Evolutionary conservation across 164 flowering plant genomes (phyloP).

Genomic region (Macadamia integrifolia): DNA sequence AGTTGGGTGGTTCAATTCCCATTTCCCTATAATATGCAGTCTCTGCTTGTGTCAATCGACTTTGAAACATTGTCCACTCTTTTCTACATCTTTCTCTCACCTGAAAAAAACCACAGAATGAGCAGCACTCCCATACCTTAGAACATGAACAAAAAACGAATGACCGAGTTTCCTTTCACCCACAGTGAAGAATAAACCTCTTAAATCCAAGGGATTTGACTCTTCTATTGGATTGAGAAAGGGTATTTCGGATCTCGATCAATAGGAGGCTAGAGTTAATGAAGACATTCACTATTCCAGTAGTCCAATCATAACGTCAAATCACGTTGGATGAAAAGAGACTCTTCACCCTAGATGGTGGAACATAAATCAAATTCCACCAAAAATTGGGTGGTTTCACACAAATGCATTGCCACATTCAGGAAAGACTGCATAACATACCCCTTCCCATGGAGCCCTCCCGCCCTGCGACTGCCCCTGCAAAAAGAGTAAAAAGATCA

Average conservation of each 20-base stretch:
- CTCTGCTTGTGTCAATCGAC: conserved; percentile 57
- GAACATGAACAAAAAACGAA: neutral
- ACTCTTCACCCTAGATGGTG: too few relatives aligned
- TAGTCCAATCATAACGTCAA: too few relatives aligned
- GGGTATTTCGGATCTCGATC: too few relatives aligned
- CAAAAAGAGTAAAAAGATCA: neutral
- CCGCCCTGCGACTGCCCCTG: conserved; percentile 66
- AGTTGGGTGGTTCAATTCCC: conserved; percentile 42
- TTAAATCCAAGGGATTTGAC: too few relatives aligned
- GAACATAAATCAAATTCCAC: neutral
- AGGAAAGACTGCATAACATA: conserved; percentile 15
- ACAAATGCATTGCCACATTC: neutral
- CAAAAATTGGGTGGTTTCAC: too few relatives aligned
- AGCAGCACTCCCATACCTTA: neutral
- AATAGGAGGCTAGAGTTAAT: too few relatives aligned
- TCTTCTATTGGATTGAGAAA: too few relatives aligned
- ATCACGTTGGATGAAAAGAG: too few relatives aligned
- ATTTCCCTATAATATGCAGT: conserved; percentile 40
- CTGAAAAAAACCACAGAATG: conserved; percentile 24
- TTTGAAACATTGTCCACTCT: conserved; percentile 81
- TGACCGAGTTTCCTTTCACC: too few relatives aligned
- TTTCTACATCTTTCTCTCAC: conserved; percentile 78
- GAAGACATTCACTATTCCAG: too few relatives aligned
- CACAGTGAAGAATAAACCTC: too few relatives aligned
- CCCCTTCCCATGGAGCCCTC: conserved; percentile 79